Percentiles rank a stretch among this genome's conserved stretches.
These are phyloP conservation scores for Candida pini DNA, from an alignment of 805 yeast species.

Conservation along the genomic window DNA sequence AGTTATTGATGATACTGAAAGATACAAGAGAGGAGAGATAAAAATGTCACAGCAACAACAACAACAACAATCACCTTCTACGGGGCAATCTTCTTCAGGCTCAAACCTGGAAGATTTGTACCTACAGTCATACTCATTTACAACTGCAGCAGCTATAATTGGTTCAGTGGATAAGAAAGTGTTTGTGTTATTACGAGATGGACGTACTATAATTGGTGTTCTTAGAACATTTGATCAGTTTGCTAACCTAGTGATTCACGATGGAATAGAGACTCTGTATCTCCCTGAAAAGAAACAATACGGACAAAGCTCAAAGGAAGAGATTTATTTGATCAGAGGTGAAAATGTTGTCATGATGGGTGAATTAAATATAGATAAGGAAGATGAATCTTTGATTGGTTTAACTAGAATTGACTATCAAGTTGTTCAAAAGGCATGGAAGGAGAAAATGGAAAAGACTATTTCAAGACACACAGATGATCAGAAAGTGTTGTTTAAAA, in stretches of 20 bases:
- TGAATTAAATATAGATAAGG: constrained; percentile 83
- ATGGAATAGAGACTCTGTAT: constrained; percentile 80
- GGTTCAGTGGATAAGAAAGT: constrained; percentile 79
- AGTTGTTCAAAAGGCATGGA: constrained; percentile 45
- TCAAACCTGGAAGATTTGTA: constrained; percentile 44
- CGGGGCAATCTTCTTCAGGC: background rate
- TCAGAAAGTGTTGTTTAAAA: constrained; percentile 10
- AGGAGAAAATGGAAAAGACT: constrained; percentile 8
- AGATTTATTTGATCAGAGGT: constrained; percentile 87
- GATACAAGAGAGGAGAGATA: no score
- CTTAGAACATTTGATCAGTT: constrained; percentile 94
- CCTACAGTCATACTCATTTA: constrained; percentile 74
- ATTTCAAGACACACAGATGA: constrained; percentile 13
- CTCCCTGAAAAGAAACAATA: constrained; percentile 44
- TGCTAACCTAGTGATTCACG: constrained; percentile 89
- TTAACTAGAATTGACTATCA: constrained; percentile 54
- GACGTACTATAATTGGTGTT: constrained; percentile 81
- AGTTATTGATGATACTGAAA: no score
- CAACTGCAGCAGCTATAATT: constrained; percentile 86
- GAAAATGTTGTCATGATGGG: constrained; percentile 94
- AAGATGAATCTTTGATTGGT: constrained; percentile 59
- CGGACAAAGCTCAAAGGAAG: constrained; percentile 59
- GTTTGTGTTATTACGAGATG: constrained; percentile 83
- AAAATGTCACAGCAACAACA: constrained; percentile 1
- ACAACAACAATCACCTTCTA: background rate